Base-by-base conservation (phyloP, 225 moss, liverwort and hornwort genomes). In the Physcomitrium patens region DNA sequence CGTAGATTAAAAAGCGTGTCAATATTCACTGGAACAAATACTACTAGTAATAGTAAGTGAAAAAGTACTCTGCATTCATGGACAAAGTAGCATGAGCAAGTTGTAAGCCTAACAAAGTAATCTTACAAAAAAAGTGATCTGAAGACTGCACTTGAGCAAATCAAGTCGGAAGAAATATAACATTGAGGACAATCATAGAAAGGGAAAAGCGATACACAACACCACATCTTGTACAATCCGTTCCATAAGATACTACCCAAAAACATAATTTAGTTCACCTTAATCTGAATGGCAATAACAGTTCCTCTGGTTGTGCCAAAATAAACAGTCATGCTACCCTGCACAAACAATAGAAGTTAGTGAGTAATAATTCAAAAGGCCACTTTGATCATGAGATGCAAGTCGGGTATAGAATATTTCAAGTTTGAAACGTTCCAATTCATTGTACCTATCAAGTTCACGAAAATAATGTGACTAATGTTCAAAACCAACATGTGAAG, bases 291-390 rank as follows among this genome's bases (percentile, higher is more conserved):
- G 71, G 82, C 79, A 10, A 64, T 73, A 16, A 85, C 14, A 42
- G 76, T 68, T 24, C 81, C 85, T 59, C 58, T 76, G 41, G 85
- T 85, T 54, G 85, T 75, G 63, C 78, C 85, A 65, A 85, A 64
- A 72, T 76, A 85, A 16, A 76, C 67, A 13, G 59, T 75, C 27
- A 68, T 76, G 62, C 51, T 76, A 16, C 56, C 78, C 82, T 85
- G 51, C 70, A 81, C 46, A 72, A 42, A 8, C 37, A 67, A 78
- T 0, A 8, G 27, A 24, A 31, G 54, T 63, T 28, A 73, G 13
- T 43, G 5, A 65, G 66, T 47, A 58, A 20, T 17, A 60, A 51
- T 45, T 51, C 23, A 37, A 51, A 60, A 37, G 67, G 3, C 3
- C 48, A 49, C 0, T 7, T 47, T 58, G 66, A 55, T 67, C 48